Base-by-base conservation (phyloP, 2,329 filamentous ascomycete genomes). In the Fusarium sp. region DNA sequence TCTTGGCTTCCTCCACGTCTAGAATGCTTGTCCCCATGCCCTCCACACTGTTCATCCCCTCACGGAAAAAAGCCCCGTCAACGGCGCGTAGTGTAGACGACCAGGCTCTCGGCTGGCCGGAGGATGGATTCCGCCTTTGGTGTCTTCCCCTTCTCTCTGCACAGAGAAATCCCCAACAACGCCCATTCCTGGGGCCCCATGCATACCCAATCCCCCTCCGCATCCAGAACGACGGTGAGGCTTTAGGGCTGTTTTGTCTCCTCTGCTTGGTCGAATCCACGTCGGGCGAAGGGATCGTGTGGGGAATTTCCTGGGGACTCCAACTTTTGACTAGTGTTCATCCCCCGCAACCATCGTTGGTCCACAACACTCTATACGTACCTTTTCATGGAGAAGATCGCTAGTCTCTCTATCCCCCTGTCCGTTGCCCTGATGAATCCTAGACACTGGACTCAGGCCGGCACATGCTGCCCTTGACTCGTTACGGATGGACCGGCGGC, bases 241-340 rank as follows among this genome's bases (percentile, higher is more conserved):
- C 56, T 69, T 64, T 61, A 35, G 41, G 43, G 43, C 20, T 24
- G 41, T 43, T 37, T 33, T 41, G 13, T 10, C 14, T 37, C 22
- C 31, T n/a, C 24, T 48, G 18, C 18, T 50, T 48, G 39, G 54
- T 63, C 48, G 22, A 39, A 62, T 29, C 57, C 50, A 66, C 65
- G 69, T 67, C 77, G 76, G 77, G 67, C 74, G 75, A 78, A 78
- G 63, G 77, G 76, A 76, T 72, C 57, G 68, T 78, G 76, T 77
- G 76, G 76, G 68, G 76, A 77, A 50, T 78, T 66, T 68, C 69
- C 31, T 43, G 39, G 39, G 39, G 39, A 76, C 73, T 73, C 72
- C 69, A 77, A 77, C 75, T 73, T 67, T 69, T 45, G 45, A 31
- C 67, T 43, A 71, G 64, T 65, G 69, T 72, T 68, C 67, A 65